Conservation (phyloP, 129 eudicot genomes). For the Logfia minima region DNA sequence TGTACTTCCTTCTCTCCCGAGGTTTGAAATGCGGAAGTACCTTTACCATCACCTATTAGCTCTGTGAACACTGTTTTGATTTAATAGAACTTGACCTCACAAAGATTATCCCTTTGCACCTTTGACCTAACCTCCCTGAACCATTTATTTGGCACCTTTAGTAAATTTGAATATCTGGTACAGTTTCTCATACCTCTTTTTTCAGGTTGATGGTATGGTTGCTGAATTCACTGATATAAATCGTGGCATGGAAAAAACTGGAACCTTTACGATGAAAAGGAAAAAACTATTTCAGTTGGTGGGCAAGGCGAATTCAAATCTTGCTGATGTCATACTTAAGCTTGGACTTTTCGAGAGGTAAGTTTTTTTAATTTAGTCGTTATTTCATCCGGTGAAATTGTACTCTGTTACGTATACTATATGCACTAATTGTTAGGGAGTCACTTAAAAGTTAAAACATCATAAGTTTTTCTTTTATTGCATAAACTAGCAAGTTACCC, state of each 20-base stretch:
- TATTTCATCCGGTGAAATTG: neutral
- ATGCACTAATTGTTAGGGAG: neutral
- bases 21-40: no score
- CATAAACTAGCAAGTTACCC: no score
- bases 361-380: neutral
- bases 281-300: conserved; percentile 92
- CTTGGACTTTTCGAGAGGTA: conserved; percentile 97
- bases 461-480: neutral
- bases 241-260: conserved; percentile 95
- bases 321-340: conserved; percentile 95
- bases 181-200: conserved; percentile 21
- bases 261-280: conserved; percentile 88
- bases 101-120: neutral
- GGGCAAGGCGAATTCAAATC: conserved; percentile 96
- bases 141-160: conserved; percentile 1
- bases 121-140: neutral
- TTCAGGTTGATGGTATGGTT: conserved; percentile 94
- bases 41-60: no score
- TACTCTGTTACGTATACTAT: neutral
- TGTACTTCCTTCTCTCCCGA: no score
- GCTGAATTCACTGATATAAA: conserved; percentile 92
- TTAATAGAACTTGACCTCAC: neutral
- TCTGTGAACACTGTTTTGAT: neutral
- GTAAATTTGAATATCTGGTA: conserved; percentile 2
- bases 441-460: neutral